Evolutionary conservation across 805 yeast genomes (phyloP).

Genomic region (Myxozyma lipomycoides): DNA sequence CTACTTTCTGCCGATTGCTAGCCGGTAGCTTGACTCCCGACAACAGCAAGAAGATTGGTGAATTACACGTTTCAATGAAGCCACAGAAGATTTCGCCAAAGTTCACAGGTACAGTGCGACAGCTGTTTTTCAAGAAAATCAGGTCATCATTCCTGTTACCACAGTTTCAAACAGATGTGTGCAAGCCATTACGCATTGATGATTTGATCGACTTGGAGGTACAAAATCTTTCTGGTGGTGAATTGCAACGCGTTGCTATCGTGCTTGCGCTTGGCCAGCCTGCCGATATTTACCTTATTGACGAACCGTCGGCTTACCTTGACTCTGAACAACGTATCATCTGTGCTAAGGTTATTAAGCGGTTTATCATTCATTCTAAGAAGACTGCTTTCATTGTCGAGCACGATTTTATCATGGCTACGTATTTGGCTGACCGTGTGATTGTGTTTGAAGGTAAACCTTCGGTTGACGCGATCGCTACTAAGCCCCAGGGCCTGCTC

Average conservation of each 20-base stretch:
- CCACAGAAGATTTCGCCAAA: constrained; percentile 99
- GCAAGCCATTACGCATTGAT: constrained; percentile 90
- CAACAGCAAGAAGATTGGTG: constrained; percentile 71
- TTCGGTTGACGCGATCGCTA: constrained; percentile 78
- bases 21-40: constrained; percentile 94
- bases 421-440: constrained; percentile 97
- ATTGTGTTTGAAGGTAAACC: constrained; percentile 97
- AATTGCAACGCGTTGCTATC: constrained; percentile 98
- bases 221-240: constrained; percentile 98
- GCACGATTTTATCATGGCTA: constrained; percentile 99
- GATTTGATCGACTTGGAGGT: constrained; percentile 97
- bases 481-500: constrained; percentile 84
- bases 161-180: constrained; percentile 97
- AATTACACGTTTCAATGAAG: constrained; percentile 91
- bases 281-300: constrained; percentile 94
- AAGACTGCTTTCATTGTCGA: constrained; percentile 99
- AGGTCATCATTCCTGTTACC: constrained; percentile 91
- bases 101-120: constrained; percentile 98
- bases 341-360: constrained; percentile 96
- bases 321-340: constrained; percentile 99
- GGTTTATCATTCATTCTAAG: constrained; percentile 91
- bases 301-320: constrained; percentile 97
- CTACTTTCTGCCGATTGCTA: constrained; percentile 90
- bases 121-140: constrained; percentile 92
- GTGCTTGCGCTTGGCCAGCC: constrained; percentile 88